Percentiles rank a stretch among this genome's conserved stretches.
phyloP scores from a whole-genome alignment of 495 filamentous ascomycete species.

The Hamigera avellanea region DNA sequence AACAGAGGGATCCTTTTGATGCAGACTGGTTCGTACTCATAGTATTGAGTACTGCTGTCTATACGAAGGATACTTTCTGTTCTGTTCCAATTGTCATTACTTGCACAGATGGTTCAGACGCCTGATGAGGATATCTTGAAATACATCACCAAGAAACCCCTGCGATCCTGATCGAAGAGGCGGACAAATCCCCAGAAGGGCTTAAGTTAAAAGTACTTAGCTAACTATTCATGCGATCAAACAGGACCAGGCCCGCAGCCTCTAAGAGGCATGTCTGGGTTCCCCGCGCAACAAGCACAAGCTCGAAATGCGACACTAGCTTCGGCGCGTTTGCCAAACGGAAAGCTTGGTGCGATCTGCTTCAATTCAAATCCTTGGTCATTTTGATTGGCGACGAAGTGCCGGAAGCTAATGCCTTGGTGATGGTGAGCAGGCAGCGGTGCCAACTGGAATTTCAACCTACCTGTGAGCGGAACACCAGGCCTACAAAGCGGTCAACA shows the following conservation, averaged over 20 bases:
- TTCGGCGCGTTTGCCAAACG: conserved; percentile 62
- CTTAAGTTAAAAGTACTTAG: not conserved
- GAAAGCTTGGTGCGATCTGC: conserved; percentile 57
- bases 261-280: conserved; percentile 59
- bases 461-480: conserved; percentile 58
- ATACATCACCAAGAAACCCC: not conserved
- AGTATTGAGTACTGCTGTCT: not conserved
- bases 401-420: too few relatives aligned
- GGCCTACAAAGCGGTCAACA: conserved; percentile 48
- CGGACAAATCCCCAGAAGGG: too few relatives aligned
- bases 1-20: too few relatives aligned
- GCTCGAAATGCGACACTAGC: conserved; percentile 45
- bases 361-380: conserved; percentile 1
- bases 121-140: not conserved
- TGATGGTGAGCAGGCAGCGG: conserved; percentile 42
- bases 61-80: not conserved
- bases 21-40: too few relatives aligned
- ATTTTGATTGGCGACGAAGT: not conserved
- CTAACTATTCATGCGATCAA: conserved; percentile 17
- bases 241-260: conserved; percentile 56
- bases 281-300: conserved; percentile 54
- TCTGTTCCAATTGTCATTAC: not conserved
- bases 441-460: conserved; percentile 64
- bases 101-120: not conserved
- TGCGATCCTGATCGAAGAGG: not conserved